These are phyloP conservation scores for Diaporthe humulicola DNA, from an alignment of 2,329 filamentous ascomycete genomes.

Conservation along the genomic window DNA sequence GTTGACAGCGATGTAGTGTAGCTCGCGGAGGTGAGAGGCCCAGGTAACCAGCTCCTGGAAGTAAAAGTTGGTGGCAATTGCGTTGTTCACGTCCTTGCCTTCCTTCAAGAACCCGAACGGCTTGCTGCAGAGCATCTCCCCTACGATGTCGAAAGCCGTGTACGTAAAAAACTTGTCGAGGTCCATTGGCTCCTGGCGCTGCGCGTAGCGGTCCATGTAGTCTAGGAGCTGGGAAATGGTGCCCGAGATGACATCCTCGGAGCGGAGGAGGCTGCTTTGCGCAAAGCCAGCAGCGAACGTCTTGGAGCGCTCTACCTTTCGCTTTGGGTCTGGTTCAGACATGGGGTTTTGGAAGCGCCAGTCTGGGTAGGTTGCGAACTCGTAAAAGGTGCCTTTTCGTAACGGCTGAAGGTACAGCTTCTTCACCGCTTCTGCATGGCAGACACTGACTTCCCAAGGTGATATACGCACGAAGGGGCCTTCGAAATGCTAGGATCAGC, in stretches of 20 bases:
- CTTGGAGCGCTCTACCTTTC: slow-evolving; percentile 50
- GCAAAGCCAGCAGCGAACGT: slow-evolving; percentile 51
- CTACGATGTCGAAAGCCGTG: slow-evolving; percentile 21
- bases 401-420: slow-evolving; percentile 9
- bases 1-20: slow-evolving; percentile 15
- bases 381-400: slow-evolving; percentile 18
- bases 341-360: slow-evolving; percentile 46
- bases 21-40: slow-evolving; percentile 9
- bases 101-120: slow-evolving; percentile 2
- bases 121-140: slow-evolving; percentile 18
- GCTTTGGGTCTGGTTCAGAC: slow-evolving; percentile 52
- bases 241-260: slow-evolving; percentile 41
- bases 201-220: slow-evolving; percentile 42
- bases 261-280: slow-evolving; percentile 48
- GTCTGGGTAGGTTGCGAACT: slow-evolving; percentile 42
- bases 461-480: slow-evolving; percentile 16
- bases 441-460: slow-evolving; percentile 15
- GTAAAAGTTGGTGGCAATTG: slow-evolving; percentile 6
- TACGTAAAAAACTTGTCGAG: slow-evolving; percentile 43
- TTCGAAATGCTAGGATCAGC: not conserved
- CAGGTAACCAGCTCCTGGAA: slow-evolving; percentile 16
- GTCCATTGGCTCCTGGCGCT: slow-evolving; percentile 37
- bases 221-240: slow-evolving; percentile 40
- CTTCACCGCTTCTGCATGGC: not conserved
- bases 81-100: slow-evolving; percentile 16